Evolutionary conservation across 768 basidiomycete species (phyloP).

Genomic region (Tulasnella sp.): DNA sequence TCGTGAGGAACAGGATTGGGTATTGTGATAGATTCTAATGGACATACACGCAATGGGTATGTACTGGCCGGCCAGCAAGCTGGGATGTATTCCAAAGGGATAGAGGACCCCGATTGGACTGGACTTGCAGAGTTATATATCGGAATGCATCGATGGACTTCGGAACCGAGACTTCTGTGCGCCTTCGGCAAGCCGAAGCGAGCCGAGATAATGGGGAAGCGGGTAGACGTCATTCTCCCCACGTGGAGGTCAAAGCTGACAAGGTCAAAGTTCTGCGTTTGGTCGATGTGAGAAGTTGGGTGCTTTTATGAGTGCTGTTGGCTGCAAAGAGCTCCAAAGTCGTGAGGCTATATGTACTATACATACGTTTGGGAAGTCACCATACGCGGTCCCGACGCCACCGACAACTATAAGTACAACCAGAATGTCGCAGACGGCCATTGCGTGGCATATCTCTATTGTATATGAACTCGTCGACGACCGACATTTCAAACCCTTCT

Average conservation of each 20-base stretch:
- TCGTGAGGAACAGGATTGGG: too few species aligned
- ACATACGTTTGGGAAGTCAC: too few species aligned
- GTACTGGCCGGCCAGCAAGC: too few species aligned
- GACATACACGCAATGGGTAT: too few species aligned
- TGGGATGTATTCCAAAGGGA: too few species aligned
- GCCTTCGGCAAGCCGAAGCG: not conserved
- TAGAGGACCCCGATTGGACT: not conserved
- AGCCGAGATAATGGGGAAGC: not conserved
- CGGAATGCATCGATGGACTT: not conserved
- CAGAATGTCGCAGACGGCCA: too few species aligned
- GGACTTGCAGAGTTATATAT: not conserved
- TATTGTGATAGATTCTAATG: too few species aligned
- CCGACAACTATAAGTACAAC: too few species aligned
- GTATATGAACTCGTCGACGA: not conserved
- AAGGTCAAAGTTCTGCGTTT: not conserved
- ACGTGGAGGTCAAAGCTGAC: not conserved
- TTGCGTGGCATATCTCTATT: too few species aligned
- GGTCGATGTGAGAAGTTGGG: not conserved
- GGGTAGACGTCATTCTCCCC: not conserved
- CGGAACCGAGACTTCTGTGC: not conserved
- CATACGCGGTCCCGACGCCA: too few species aligned
- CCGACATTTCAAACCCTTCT: not conserved
- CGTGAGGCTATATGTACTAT: too few species aligned
- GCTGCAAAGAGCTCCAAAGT: too few species aligned
- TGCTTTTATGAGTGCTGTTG: not conserved